Evolutionary conservation across 352 stramenopile genomes (phyloP).

Genomic region (Phytopythium aichiense): DNA sequence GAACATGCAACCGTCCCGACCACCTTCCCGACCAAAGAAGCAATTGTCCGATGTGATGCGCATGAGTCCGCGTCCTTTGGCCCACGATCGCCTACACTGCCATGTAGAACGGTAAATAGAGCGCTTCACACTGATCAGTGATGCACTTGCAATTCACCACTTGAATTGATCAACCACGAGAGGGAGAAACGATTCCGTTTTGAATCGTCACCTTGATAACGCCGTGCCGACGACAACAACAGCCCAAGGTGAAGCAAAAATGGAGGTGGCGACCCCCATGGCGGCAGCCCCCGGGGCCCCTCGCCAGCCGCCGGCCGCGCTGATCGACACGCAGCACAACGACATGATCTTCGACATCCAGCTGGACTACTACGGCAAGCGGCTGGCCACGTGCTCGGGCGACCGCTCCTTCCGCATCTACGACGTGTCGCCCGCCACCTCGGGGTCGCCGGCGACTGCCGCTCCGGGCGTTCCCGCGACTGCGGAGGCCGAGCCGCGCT

Average conservation of each 20-base stretch:
- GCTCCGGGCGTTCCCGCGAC: slow-evolving; percentile 1
- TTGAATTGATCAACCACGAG: too few relatives aligned
- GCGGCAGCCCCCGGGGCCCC: not conserved
- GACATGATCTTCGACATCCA: slow-evolving; percentile 90
- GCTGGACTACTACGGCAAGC: slow-evolving; percentile 87
- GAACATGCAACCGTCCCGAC: slow-evolving; percentile 39
- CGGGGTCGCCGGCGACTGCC: slow-evolving; percentile 5
- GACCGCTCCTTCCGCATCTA: slow-evolving; percentile 85
- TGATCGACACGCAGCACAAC: slow-evolving; percentile 85
- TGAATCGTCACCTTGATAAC: too few relatives aligned
- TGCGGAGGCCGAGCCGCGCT: not conserved
- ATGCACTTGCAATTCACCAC: too few relatives aligned
- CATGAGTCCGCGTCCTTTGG: not conserved
- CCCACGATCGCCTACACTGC: not conserved
- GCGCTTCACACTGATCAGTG: not conserved
- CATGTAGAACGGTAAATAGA: slow-evolving; percentile 4
- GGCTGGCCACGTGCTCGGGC: slow-evolving; percentile 72
- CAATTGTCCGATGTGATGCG: not conserved
- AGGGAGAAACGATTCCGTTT: too few relatives aligned
- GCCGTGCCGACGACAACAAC: too few relatives aligned
- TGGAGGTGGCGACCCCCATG: slow-evolving; percentile 18
- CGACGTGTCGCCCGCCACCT: slow-evolving; percentile 60
- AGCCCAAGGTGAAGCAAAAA: not conserved
- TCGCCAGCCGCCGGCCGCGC: slow-evolving; percentile 42
- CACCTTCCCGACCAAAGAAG: not conserved